phyloP scores from a whole-genome alignment of 192 early-diverging fungal genomes.

The Entomortierella chlamydospora region DNA sequence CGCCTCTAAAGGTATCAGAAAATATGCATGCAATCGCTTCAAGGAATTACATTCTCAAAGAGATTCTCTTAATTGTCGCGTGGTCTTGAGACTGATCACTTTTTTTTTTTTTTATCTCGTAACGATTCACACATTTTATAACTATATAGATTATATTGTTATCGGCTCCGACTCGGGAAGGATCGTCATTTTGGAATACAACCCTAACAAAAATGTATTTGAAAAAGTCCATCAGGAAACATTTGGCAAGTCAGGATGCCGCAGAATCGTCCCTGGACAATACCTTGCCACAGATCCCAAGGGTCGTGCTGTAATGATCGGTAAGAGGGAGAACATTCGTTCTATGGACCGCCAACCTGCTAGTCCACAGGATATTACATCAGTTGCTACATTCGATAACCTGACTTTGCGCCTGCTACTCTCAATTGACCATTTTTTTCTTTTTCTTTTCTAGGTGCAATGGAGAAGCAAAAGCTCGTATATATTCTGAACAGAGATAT shows the following conservation, averaged over 20 bases:
- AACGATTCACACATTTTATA: too few species aligned
- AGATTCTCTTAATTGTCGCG: not conserved
- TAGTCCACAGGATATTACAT: too few species aligned
- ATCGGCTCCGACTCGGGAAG: conserved; percentile 92
- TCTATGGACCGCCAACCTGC: too few species aligned
- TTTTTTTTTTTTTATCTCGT: conserved; percentile 4
- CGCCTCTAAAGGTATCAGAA: conserved; percentile 77
- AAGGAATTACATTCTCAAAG: not conserved
- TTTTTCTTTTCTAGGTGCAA: conserved; percentile 65
- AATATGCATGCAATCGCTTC: not conserved
- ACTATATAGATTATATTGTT: conserved; percentile 84
- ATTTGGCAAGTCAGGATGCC: conserved; percentile 91
- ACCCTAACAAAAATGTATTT: conserved; percentile 76
- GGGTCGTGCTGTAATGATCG: conserved; percentile 96
- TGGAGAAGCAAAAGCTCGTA: conserved; percentile 96
- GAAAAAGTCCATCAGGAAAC: conserved; percentile 91
- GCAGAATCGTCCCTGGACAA: conserved; percentile 93
- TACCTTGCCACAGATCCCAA: conserved; percentile 96
- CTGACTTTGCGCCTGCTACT: not conserved
- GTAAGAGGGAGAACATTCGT: conserved; percentile 16
- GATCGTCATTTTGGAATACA: conserved; percentile 92
- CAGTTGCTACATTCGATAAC: not conserved
- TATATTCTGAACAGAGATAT: conserved; percentile 97
- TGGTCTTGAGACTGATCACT: not conserved
- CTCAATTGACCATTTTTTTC: not conserved